Conservation (phyloP, 2,329 filamentous ascomycete species). For the Dichotomopilus funicola region DNA sequence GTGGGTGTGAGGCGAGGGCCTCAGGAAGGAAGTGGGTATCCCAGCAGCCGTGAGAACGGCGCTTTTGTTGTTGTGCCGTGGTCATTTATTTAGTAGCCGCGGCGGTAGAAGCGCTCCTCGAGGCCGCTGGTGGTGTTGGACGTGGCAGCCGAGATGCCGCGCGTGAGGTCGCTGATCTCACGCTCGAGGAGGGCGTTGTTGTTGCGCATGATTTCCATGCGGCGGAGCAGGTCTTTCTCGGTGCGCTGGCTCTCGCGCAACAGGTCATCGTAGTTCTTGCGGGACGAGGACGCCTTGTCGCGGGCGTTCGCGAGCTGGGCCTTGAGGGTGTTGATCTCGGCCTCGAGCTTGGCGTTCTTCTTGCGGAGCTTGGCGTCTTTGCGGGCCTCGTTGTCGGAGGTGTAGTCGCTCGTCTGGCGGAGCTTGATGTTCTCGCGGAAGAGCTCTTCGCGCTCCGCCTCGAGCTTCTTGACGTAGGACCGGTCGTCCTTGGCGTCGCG, state of each 20-base stretch:
- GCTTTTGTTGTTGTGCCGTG: no score
- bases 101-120: not conserved
- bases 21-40: not conserved
- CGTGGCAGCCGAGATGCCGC: constrained; percentile 9
- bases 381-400: constrained; percentile 27
- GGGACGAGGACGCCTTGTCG: constrained; percentile 26
- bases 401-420: constrained; percentile 33
- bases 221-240: constrained; percentile 25
- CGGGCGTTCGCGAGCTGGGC: constrained; percentile 30
- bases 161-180: constrained; percentile 19
- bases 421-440: constrained; percentile 34
- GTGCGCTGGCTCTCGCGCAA: constrained; percentile 17
- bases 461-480: constrained; percentile 32
- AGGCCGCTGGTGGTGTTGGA: constrained; percentile 25
- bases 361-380: constrained; percentile 29
- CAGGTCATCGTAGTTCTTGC: constrained; percentile 25
- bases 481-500: constrained; percentile 29
- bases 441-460: constrained; percentile 32
- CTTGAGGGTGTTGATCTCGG: constrained; percentile 32
- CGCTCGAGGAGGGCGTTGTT: constrained; percentile 24
- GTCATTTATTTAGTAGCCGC: not conserved
- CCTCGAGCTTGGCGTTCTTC: constrained; percentile 32
- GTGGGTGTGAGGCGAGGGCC: no score
- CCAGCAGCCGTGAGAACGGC: no score
- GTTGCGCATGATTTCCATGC: constrained; percentile 18